Conservation (phyloP, 1,139 yeast genomes). For the Magnusiomyces magnusii region DNA sequence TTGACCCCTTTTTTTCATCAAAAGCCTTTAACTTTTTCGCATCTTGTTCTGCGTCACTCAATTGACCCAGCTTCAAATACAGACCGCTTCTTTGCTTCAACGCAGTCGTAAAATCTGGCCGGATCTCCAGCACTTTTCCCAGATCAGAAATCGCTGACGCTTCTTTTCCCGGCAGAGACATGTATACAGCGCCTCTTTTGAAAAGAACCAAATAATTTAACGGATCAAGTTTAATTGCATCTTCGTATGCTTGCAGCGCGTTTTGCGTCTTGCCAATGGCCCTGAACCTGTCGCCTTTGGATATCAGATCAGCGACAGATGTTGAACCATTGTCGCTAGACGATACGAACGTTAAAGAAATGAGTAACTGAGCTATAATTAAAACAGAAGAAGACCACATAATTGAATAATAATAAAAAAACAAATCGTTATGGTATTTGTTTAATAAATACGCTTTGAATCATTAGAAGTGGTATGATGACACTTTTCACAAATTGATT, state of each 20-base stretch:
- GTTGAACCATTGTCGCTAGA: not conserved
- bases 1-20: slow-evolving; percentile 16
- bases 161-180: slow-evolving; percentile 31
- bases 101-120: slow-evolving; percentile 34
- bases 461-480: too few relatives aligned
- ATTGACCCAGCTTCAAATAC: slow-evolving; percentile 30
- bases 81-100: slow-evolving; percentile 32
- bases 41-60: slow-evolving; percentile 28
- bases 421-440: not conserved
- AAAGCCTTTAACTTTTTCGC: slow-evolving; percentile 16
- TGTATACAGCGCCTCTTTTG: slow-evolving; percentile 35
- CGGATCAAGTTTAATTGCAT: slow-evolving; percentile 28
- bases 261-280: slow-evolving; percentile 13
- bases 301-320: slow-evolving; percentile 4
- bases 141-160: slow-evolving; percentile 34
- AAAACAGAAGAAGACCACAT: not conserved
- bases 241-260: slow-evolving; percentile 54
- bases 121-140: slow-evolving; percentile 28
- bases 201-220: slow-evolving; percentile 32
- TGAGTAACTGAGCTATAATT: not conserved
- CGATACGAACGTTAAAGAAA: not conserved
- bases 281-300: slow-evolving; percentile 10
- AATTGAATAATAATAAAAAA: not conserved
- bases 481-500: too few relatives aligned
- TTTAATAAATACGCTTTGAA: too few relatives aligned